Conservation (phyloP, 2,329 filamentous ascomycete genomes). For the Aspergillus vadensis region DNA sequence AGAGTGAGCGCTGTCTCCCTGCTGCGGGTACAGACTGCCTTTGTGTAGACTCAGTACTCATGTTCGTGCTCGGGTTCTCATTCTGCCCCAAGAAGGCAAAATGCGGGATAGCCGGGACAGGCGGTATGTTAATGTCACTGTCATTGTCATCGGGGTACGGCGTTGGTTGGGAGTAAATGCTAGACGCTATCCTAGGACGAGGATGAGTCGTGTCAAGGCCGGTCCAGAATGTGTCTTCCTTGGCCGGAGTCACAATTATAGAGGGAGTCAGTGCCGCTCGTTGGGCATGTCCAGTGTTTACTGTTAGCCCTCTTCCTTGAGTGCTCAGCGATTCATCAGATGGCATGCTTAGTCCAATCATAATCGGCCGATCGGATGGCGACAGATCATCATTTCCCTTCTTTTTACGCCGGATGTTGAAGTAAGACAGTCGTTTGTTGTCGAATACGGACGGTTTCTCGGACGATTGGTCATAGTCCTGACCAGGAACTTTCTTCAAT, state of each 20-base stretch:
- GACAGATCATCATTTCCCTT: slow-evolving; percentile 41
- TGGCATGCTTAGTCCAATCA: slow-evolving; percentile 50
- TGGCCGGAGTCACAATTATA: slow-evolving; percentile 50
- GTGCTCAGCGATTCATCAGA: slow-evolving; percentile 31
- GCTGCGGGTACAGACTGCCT: slow-evolving; percentile 22
- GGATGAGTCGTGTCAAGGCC: slow-evolving; percentile 26
- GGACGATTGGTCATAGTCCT: slow-evolving; percentile 25
- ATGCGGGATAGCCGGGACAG: slow-evolving; percentile 45
- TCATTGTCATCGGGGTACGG: slow-evolving; percentile 28
- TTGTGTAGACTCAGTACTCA: slow-evolving; percentile 15
- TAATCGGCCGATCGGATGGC: slow-evolving; percentile 48
- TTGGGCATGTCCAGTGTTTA: slow-evolving; percentile 31
- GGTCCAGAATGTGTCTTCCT: slow-evolving; percentile 42
- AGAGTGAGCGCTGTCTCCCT: slow-evolving; percentile 35
- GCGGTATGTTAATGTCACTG: slow-evolving; percentile 37
- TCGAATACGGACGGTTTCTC: slow-evolving; percentile 16
- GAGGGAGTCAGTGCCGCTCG: slow-evolving; percentile 47
- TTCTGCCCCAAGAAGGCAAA: slow-evolving; percentile 27
- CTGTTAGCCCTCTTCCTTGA: slow-evolving; percentile 24
- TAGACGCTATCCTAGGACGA: slow-evolving; percentile 42
- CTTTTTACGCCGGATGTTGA: slow-evolving; percentile 25
- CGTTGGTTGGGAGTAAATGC: slow-evolving; percentile 48
- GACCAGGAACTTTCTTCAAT: slow-evolving; percentile 24
- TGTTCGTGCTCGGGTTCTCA: slow-evolving; percentile 4
- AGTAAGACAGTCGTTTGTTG: slow-evolving; percentile 19